Base-by-base conservation (phyloP, 2,329 filamentous ascomycete genomes). In the Fonsecaea pedrosoi region DNA sequence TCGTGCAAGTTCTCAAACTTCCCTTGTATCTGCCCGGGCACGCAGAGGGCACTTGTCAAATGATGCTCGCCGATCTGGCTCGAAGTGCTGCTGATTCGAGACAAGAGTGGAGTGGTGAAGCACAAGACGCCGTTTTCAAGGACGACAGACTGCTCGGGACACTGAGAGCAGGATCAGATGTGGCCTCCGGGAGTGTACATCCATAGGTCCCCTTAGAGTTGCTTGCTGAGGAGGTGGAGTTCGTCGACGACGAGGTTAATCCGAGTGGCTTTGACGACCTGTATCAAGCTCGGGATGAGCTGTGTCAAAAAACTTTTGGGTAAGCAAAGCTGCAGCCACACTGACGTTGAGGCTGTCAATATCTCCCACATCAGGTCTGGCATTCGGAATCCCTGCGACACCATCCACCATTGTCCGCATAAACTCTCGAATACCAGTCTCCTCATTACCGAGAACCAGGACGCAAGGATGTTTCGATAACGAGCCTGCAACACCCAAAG, bases 331-430 rank as follows among this genome's bases (percentile, higher is more conserved):
- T 6, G 92, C 88, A 1, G 95, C 94, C 21, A 96, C 94, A 75
- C 92, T 92, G 45, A 98, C 95, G 76, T 99, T 98, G 77, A 99
- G 80, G 77, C 93, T 97, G 78, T 98, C 94, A 2, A 99, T 88
- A 1, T 84, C 76, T 9, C 75, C 56, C 4, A 74, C 69, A 74
- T 85, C 76, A 74, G 82, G 69, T 75, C 80, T 50, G 71, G 80
- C 77, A 77, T 85, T 77, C 77, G 86, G 71, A 62, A 99, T 92
- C 6, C 89, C 84, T 15, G 89, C 81, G 32, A 83, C 81, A 21
- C 80, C 80, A 74, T 96, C 87, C 0, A 91, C 89, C 65, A 86
- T 83, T 50, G 85, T 86, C 71, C 86, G 87, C 67, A 95, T 79
- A 64, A 85, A 83, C 60, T 82, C 82, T n/a, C 86, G 82, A 54